Percentiles rank a stretch among this genome's conserved stretches.
Conservation (phyloP, 345 rosid species). For the Boechera retrofracta region DNA sequence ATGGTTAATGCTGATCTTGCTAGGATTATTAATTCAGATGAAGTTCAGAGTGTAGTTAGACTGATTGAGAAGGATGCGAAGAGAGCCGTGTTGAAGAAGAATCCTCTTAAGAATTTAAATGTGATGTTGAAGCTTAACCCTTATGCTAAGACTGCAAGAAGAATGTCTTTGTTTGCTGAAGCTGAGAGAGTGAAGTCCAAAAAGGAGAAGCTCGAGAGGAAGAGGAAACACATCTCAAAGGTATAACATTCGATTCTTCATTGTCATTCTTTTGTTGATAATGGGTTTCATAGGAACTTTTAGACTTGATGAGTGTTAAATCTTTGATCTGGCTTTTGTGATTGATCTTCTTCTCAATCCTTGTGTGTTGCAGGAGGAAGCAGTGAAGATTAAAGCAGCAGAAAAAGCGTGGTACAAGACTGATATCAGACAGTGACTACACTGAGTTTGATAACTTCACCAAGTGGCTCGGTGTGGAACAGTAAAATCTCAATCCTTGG, state of each 20-base stretch:
- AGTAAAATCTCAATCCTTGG: constrained; percentile 40
- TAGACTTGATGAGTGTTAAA: not conserved
- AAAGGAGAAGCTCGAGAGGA: not conserved
- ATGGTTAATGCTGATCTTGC: no score
- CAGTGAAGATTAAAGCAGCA: constrained; percentile 60
- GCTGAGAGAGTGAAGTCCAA: not conserved
- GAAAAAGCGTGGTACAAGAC: constrained; percentile 64
- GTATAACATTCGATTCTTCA: not conserved
- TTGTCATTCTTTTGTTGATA: not conserved
- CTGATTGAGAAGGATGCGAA: no score
- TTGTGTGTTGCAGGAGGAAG: constrained; percentile 63
- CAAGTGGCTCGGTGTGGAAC: constrained; percentile 66
- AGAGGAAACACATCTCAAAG: not conserved
- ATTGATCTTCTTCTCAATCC: not conserved
- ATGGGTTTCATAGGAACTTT: not conserved
- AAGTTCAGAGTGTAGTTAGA: no score
- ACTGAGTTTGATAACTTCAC: constrained; percentile 72
- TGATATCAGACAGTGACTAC: constrained; percentile 79
- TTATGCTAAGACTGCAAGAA: not conserved
- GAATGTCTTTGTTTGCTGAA: not conserved
- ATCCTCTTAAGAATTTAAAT: no score
- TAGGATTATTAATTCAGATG: no score
- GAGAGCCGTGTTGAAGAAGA: no score
- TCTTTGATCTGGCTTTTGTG: not conserved
- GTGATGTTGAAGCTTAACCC: no score